phyloP scores from a whole-genome alignment of 164 flowering plant species.

The Pachysandra terminalis region DNA sequence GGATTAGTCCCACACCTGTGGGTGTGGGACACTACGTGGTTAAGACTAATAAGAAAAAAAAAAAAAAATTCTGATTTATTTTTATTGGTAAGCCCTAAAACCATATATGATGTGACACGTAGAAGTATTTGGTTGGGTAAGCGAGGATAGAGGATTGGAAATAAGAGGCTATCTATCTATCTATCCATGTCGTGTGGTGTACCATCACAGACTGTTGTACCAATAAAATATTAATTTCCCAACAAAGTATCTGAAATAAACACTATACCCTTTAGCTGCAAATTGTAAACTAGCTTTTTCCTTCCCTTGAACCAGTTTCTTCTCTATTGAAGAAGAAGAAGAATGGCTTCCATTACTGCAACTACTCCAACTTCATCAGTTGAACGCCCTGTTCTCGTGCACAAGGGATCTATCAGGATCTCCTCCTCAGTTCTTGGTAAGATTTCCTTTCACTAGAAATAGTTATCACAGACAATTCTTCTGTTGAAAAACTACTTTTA shows the following conservation, averaged over 20 bases:
- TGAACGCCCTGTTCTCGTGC: slow-evolving; percentile 7
- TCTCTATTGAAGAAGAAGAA: slow-evolving; percentile 12
- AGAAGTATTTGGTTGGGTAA: slow-evolving; percentile 28
- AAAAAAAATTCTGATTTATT: too few relatives aligned
- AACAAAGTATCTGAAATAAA: background rate
- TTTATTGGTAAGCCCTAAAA: too few relatives aligned
- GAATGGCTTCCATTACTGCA: slow-evolving; percentile 37
- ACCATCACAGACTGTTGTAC: background rate
- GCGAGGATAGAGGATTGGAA: slow-evolving; percentile 30
- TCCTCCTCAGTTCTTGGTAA: slow-evolving; percentile 22
- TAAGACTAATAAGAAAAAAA: too few relatives aligned
- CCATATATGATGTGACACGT: slow-evolving; percentile 21
- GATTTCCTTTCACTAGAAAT: background rate
- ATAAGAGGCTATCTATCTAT: slow-evolving; percentile 12
- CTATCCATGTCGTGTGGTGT: slow-evolving; percentile 21
- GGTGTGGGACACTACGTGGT: too few relatives aligned
- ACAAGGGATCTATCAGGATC: slow-evolving; percentile 2
- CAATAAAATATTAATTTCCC: slow-evolving; percentile 1
- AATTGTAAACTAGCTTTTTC: background rate
- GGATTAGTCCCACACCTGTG: too few relatives aligned
- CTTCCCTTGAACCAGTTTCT: background rate
- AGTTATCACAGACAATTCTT: too few relatives aligned
- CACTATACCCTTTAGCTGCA: too few relatives aligned
- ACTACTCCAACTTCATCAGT: slow-evolving; percentile 14
- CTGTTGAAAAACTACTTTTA: too few relatives aligned